Percentiles rank a stretch among this genome's conserved stretches.
Evolutionary conservation across 2,329 filamentous ascomycete genomes (phyloP).

Genomic region (Hansfordia pulvinata): DNA sequence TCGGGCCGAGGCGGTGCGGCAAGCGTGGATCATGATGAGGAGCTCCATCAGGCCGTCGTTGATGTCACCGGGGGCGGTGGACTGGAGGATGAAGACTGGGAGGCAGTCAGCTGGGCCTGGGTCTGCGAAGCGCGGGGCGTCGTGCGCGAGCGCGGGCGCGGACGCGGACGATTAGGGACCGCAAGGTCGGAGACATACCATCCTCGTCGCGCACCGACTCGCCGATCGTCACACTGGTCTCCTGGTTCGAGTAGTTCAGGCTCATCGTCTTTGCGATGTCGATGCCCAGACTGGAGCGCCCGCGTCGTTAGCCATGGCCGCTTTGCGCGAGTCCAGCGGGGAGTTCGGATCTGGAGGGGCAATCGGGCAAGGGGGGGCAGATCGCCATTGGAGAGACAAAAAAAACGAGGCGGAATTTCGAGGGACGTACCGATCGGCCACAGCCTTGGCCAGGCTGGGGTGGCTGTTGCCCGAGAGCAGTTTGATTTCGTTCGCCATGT

Average conservation of each 20-base stretch:
- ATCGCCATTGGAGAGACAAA: neutral
- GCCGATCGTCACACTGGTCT: conserved; percentile 84
- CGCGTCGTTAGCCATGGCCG: neutral
- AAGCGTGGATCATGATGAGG: conserved; percentile 95
- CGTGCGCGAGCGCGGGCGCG: conserved; percentile 55
- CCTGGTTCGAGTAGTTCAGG: conserved; percentile 76
- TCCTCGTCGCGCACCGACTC: conserved; percentile 96
- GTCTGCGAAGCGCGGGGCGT: too few relatives aligned
- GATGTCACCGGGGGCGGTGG: conserved; percentile 87
- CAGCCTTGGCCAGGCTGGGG: conserved; percentile 20
- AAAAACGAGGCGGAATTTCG: neutral
- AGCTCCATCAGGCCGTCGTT: conserved; percentile 98
- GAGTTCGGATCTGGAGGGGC: too few relatives aligned
- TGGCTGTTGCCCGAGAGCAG: conserved; percentile 25
- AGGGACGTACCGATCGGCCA: conserved; percentile 21
- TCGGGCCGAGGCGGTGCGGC: conserved; percentile 54
- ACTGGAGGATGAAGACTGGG: conserved; percentile 84
- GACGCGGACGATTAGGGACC: conserved; percentile 13
- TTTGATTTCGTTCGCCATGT: conserved; percentile 25
- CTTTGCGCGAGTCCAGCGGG: neutral
- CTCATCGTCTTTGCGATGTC: conserved; percentile 68
- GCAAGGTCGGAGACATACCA: conserved; percentile 24
- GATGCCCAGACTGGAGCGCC: conserved; percentile 51
- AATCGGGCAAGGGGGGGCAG: neutral
- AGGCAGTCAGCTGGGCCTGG: conserved; percentile 25